Evolutionary conservation across 2,329 filamentous ascomycete genomes (phyloP).

Genomic region (Daldinia sp.): DNA sequence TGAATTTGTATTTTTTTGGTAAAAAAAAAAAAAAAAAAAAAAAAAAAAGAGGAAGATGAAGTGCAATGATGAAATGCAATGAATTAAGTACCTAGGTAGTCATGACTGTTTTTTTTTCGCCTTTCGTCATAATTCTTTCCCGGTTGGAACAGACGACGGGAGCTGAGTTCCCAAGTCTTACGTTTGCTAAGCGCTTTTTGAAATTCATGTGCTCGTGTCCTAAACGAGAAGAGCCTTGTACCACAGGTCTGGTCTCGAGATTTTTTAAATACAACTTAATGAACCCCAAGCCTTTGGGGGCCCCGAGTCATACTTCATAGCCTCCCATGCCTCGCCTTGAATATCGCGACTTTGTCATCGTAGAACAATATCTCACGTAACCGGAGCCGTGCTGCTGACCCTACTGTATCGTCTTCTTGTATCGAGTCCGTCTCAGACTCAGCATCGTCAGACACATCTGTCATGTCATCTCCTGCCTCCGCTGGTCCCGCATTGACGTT

Average conservation of each 20-base stretch:
- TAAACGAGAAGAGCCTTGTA: conserved; percentile 27
- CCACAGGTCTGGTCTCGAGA: conserved; percentile 17
- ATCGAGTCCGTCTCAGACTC: conserved; percentile 67
- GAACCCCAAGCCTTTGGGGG: conserved; percentile 21
- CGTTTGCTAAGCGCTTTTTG: conserved; percentile 8
- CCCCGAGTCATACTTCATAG: conserved; percentile 50
- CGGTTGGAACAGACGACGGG: not conserved
- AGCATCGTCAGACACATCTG: conserved; percentile 61
- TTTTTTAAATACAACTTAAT: conserved; percentile 32
- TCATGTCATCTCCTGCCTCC: conserved; percentile 56
- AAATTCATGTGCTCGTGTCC: conserved; percentile 25
- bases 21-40: no score
- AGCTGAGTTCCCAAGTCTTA: conserved; percentile 1
- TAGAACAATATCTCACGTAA: conserved; percentile 86
- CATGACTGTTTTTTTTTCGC: not conserved
- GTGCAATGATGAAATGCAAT: not conserved
- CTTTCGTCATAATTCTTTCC: not conserved
- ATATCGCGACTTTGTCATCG: conserved; percentile 84
- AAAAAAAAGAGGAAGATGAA: not conserved
- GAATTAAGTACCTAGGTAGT: not conserved
- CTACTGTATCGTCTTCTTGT: conserved; percentile 59
- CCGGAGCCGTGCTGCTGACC: conserved; percentile 63
- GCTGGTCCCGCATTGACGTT: conserved; percentile 63
- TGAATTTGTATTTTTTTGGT: not conserved
- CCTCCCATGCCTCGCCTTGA: conserved; percentile 77